phyloP scores from a whole-genome alignment of 2,329 filamentous ascomycete genomes.

The Coniella lustricola region DNA sequence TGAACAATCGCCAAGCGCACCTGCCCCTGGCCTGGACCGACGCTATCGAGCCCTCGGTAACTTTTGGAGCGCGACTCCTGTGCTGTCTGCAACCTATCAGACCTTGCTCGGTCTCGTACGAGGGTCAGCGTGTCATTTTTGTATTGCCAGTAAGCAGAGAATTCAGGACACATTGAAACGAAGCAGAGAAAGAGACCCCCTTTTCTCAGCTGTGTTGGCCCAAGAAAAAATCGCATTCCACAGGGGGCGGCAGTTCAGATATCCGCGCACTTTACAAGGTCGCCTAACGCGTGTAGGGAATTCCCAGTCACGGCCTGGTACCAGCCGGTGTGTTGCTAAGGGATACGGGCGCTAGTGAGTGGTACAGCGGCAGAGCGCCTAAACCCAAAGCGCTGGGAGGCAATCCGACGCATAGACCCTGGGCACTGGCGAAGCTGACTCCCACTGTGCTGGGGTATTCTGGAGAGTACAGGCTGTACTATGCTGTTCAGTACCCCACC shows the following conservation, averaged over 20 bases:
- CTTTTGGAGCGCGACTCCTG: too few species aligned
- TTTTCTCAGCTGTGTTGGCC: too few species aligned
- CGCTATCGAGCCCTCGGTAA: not conserved
- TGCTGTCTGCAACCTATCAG: not conserved
- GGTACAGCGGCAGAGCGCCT: constrained; percentile 2
- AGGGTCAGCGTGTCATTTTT: too few species aligned
- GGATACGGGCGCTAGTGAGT: not conserved
- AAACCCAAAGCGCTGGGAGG: not conserved
- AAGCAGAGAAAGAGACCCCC: too few species aligned
- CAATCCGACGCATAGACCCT: not conserved
- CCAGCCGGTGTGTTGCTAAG: not conserved
- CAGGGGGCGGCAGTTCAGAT: not conserved
- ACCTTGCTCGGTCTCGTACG: too few species aligned
- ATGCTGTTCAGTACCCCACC: constrained; percentile 4
- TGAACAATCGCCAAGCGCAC: not conserved
- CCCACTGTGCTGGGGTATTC: too few species aligned
- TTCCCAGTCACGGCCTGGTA: not conserved
- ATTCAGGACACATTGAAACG: too few species aligned
- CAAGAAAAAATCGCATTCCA: too few species aligned
- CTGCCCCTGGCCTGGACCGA: not conserved
- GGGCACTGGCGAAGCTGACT: not conserved
- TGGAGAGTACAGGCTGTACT: too few species aligned
- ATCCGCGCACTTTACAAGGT: not conserved
- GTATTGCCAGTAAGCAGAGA: too few species aligned
- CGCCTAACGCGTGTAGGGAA: constrained; percentile 4